Evolutionary conservation across 2,329 filamentous ascomycete genomes (phyloP).

Genomic region (Amphichorda felina): DNA sequence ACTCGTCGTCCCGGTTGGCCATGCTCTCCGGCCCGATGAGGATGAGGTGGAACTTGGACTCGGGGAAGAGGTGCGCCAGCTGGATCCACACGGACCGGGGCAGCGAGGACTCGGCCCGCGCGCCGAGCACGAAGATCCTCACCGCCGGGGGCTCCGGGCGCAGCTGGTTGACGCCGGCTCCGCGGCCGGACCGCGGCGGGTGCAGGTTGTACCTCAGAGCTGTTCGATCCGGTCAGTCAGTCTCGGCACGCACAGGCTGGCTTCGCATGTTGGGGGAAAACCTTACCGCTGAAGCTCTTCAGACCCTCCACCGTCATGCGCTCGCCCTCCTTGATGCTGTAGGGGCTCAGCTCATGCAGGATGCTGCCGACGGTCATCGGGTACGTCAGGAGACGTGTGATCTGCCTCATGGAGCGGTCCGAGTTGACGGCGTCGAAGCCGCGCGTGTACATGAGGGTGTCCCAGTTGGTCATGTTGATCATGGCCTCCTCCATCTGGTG

Average conservation of each 20-base stretch:
- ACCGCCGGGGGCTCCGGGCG: conserved; percentile 78
- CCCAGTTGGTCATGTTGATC: conserved; percentile 98
- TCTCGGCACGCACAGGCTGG: neutral
- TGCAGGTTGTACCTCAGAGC: conserved; percentile 90
- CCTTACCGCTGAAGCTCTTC: conserved; percentile 83
- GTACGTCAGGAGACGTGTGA: conserved; percentile 86
- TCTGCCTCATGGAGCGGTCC: conserved; percentile 83
- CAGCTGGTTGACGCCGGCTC: conserved; percentile 63
- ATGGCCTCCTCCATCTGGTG: conserved; percentile 84
- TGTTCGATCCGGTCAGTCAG: conserved; percentile 23
- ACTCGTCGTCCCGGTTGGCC: conserved; percentile 86
- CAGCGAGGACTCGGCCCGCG: conserved; percentile 92
- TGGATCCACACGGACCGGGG: conserved; percentile 92
- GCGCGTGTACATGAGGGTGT: conserved; percentile 87
- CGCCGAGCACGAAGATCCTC: conserved; percentile 84
- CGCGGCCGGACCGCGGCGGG: conserved; percentile 68
- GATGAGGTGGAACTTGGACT: conserved; percentile 77
- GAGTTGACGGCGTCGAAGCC: conserved; percentile 87
- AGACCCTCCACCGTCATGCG: conserved; percentile 78
- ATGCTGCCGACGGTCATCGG: conserved; percentile 85
- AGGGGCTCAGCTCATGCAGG: conserved; percentile 88
- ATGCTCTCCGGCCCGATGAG: conserved; percentile 96
- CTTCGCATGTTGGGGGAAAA: neutral
- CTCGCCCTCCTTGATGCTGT: conserved; percentile 63
- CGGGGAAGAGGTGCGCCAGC: conserved; percentile 88